A percentile compares a stretch with the other conserved stretches of the same genome.
Conservation (phyloP, 2,329 filamentous ascomycete genomes). For the Fusarium sp. region DNA sequence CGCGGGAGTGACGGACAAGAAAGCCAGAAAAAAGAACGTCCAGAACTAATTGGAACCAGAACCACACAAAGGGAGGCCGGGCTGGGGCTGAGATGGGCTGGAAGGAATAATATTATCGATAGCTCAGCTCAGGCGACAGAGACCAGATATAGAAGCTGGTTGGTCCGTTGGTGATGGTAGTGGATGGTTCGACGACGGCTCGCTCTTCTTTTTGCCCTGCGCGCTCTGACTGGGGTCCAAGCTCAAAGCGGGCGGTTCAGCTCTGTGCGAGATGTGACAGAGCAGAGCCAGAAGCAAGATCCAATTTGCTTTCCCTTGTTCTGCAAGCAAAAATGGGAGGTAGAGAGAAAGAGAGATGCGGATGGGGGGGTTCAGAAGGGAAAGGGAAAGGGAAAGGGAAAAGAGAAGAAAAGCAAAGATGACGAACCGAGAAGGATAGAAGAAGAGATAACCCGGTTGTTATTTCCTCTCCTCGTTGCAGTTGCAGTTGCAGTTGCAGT, state of each 20-base stretch:
- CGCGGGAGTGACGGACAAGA: conserved; percentile 6
- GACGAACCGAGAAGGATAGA: conserved; percentile 7
- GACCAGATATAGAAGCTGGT: conserved; percentile 18
- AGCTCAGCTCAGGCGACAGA: conserved; percentile 23
- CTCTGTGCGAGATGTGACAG: conserved; percentile 35
- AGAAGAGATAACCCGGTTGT: conserved; percentile 12
- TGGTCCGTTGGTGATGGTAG: conserved; percentile 15
- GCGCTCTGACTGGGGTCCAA: conserved; percentile 32
- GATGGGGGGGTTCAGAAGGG: background rate
- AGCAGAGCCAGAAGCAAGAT: conserved; percentile 3
- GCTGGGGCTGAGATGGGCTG: background rate
- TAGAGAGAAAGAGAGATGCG: background rate
- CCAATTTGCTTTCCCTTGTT: conserved; percentile 1
- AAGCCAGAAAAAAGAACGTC: conserved; percentile 8
- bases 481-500: background rate
- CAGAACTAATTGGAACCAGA: background rate
- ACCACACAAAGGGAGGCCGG: conserved; percentile 11
- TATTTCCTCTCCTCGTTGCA: conserved; percentile 24
- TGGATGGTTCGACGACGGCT: conserved; percentile 29
- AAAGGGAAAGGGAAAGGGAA: background rate
- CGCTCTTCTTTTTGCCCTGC: conserved; percentile 11
- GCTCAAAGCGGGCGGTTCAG: conserved; percentile 35
- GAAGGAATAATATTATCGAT: conserved; percentile 11
- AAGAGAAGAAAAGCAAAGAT: background rate
- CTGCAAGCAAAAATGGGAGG: background rate